Evolutionary conservation across 768 basidiomycete species (phyloP), one percentile per base, ranked within the genome.

Genomic region (Mycena galericulata): DNA sequence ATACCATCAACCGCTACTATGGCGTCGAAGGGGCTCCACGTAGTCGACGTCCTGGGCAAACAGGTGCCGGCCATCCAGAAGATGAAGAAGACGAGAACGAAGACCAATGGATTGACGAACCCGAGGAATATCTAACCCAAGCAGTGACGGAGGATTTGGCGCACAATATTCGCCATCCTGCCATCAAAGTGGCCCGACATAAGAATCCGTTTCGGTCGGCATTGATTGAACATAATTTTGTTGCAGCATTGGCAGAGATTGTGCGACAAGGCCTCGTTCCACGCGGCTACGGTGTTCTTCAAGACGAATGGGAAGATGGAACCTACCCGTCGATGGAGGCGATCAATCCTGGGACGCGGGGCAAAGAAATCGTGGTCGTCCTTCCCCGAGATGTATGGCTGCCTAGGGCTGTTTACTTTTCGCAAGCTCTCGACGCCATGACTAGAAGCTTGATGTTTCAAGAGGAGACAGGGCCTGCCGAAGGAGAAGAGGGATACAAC

Each of bases 331-430:
- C 29, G 2, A 12, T 24, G 30, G 45, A 59, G 32, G 58, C 32
- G 8, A 59, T 59, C 20, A 59, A 59, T 47, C 58, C 58, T 8
- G 58, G 58, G 11, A 59, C 58, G 22, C 1, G 34, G 1, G 58
- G 58, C 22, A 46, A 47, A 20, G 45, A 59, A 26, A 59, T 59
- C 30, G 20, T 59, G 12, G 36, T 62, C 14, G 60, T 18, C 1
- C 60, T 62, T 36, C 60, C 60, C 15, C 60, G 40, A 2, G 60
- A 51, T 1, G 43, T 62, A 15, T 62, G 60, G 60, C 60, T 62
- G 22, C 60, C 60, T 20, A 36, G 60, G 17, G 60, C 60, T 12
- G 20, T 62, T 14, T 41, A 40, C 4, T 62, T 62, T 30, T 47
- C 38, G 8, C 60, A 62, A 30, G 60, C n/a, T 3, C 27, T 62